Evolutionary conservation across 2,329 filamentous ascomycete species (phyloP), one percentile per base, ranked within the genome.

Genomic region (Emmonsiellopsis sp.): DNA sequence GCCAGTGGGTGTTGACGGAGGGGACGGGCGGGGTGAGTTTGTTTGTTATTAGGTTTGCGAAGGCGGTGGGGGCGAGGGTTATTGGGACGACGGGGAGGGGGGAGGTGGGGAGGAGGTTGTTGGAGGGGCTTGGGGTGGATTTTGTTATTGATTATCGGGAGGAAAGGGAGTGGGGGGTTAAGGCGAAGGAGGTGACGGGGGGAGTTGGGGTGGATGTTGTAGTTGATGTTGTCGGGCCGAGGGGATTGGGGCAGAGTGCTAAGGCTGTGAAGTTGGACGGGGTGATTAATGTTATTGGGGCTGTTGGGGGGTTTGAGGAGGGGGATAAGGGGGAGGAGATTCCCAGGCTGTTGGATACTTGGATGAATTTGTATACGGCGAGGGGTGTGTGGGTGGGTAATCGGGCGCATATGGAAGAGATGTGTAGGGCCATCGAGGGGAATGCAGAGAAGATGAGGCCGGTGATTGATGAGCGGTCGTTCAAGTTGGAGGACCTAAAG

Each of bases 81-180:
- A 76, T 84, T 40, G 71, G 81, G 1, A 83, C 79, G 0, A 80
- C 77, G 0, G 78, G 74, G 0, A 75, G 73, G 0, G 72, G 76
- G 11, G 70, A 71, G 2, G 83, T 82, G 61, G 74, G 75, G 0
- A 59, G 73, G 27, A 59, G 73, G 27, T 64, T 65, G 13, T 70
- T 81, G 5, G 71, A 68, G 51, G 62, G 68, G 2, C 67, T 82
- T 2, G 81, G 82, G 2, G 81, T 77, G 0, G 70, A 74, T 40
- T 67, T 76, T 46, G 70, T 75, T 2, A 72, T 84, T 62, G 83
- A 84, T 64, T 85, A 84, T 65, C 73, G 71, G 17, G 70, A 65
- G 1, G 71, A 67, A 2, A 67, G 75, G 0, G 69, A 77, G 9
- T 85, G 82, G 82, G 77, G 81, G 6, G 61, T 65, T 0, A 72